These are phyloP conservation scores for Aureobasidium sp. DNA, from an alignment of 2,329 filamentous ascomycete genomes.

Conservation along the genomic window DNA sequence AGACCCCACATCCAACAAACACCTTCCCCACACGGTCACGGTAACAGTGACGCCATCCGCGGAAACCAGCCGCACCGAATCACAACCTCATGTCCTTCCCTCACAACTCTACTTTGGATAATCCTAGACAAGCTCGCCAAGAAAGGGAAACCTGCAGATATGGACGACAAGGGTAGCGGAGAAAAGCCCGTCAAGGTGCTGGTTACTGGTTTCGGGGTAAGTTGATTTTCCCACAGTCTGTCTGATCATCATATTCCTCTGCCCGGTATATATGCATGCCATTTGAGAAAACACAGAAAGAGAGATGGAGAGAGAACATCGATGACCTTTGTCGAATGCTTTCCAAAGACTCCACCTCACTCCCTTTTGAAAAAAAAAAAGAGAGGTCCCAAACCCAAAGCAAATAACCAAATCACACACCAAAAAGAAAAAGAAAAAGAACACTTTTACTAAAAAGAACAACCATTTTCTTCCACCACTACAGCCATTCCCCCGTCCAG, in stretches of 20 bases:
- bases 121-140: neutral
- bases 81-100: neutral
- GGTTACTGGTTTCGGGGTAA: constrained; percentile 19
- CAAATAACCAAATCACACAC: neutral
- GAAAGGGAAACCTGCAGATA: too few relatives aligned
- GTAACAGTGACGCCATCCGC: neutral
- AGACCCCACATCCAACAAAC: neutral
- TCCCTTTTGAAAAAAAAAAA: too few relatives aligned
- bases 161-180: neutral
- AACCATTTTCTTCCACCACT: neutral
- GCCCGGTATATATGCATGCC: too few relatives aligned
- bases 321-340: too few relatives aligned
- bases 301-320: too few relatives aligned
- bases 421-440: neutral
- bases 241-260: too few relatives aligned
- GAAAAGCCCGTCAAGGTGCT: constrained; percentile 13
- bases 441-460: neutral
- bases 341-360: too few relatives aligned
- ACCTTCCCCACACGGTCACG: neutral
- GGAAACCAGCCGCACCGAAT: neutral
- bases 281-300: too few relatives aligned
- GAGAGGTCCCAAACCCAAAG: neutral
- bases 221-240: neutral
- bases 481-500: constrained; percentile 16
- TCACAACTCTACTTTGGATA: neutral